Base-by-base conservation (phyloP, 345 rosid genomes). In the Syzygium aromaticum region DNA sequence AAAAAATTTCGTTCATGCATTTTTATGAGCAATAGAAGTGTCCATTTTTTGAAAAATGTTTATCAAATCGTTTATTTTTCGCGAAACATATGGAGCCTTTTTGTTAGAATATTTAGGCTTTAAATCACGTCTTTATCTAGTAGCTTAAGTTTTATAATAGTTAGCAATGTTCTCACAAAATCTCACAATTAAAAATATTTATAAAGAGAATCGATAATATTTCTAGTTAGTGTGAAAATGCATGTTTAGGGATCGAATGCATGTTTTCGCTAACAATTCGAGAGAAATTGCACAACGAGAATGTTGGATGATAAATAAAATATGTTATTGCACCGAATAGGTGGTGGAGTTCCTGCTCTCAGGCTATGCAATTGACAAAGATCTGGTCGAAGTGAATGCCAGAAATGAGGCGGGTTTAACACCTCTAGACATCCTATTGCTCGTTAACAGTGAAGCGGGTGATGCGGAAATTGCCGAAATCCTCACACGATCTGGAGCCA, bases 391-490 rank as follows among this genome's bases (percentile, higher is more conserved):
- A 51, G 86, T 90, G 51, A 89, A 89, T 85, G 54, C 90, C 54
- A 33, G 85, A 59, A 90, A 89, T 86, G 57, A 84, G 11, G 87
- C 87, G 7, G 92, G 92, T 22, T 85, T 85, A 25, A 92, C 90
- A 77, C 86, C 90, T 40, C 77, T 88, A 46, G 91, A 88, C 84
- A 7, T 88, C 52, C 88, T 92, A 28, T 78, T 73, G 64, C 8
- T 86, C 19, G 17, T 87, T 67, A 86, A 85, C 87, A 86, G 13
- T 87, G 92, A 89, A 85, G 88, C 90, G 51, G 90, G 90, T 77
- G 91, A 87, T 52, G 17, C 64, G 12, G 87, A 90, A 84, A 89
- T 92, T 53, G 63, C 51, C n/a, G 84, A 90, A 28, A 87, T 92
- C 7, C 89, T 92, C 19, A 3, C 16, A 7, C n/a, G 64, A 57